phyloP scores from a whole-genome alignment of 306 rosid species.

The Senna siamea region DNA sequence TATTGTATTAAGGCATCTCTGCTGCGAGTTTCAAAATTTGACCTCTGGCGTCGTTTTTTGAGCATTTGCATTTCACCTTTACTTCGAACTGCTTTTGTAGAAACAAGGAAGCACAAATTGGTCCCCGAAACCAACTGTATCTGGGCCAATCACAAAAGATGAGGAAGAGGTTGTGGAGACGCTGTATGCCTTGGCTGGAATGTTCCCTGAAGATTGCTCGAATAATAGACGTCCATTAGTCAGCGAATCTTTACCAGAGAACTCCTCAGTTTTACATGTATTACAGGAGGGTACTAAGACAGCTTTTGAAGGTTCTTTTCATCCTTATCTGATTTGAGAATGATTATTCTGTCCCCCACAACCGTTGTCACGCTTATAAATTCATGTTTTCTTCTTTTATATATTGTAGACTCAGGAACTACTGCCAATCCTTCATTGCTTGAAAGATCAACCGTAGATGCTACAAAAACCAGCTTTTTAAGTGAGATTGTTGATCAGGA shows the following conservation, averaged over 20 bases:
- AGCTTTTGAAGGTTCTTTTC: conserved; percentile 56
- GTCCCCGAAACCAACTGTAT: conserved; percentile 39
- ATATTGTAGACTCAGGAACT: conserved; percentile 37
- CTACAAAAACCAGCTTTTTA: conserved; percentile 36
- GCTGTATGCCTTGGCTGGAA: conserved; percentile 73
- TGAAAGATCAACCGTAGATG: conserved; percentile 43
- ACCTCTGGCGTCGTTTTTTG: background rate
- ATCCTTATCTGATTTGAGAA: background rate
- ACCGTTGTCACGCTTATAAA: conserved; percentile 8
- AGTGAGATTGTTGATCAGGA: conserved; percentile 37
- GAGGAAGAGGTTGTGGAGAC: conserved; percentile 88
- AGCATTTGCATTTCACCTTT: conserved; percentile 29
- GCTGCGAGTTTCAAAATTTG: conserved; percentile 25
- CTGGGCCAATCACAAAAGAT: conserved; percentile 68
- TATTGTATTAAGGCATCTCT: conserved; percentile 42
- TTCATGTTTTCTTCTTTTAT: conserved; percentile 28
- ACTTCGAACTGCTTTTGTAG: conserved; percentile 45
- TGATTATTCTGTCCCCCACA: background rate
- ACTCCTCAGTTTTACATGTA: conserved; percentile 38
- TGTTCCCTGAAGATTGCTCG: conserved; percentile 52
- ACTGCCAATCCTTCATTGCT: conserved; percentile 24
- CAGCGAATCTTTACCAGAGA: conserved; percentile 38
- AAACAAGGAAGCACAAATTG: conserved; percentile 42
- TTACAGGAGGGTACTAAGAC: conserved; percentile 41
- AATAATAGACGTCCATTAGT: conserved; percentile 37